phyloP scores from a whole-genome alignment of 352 stramenopile species.

The Peronosclerospora sorghi region DNA sequence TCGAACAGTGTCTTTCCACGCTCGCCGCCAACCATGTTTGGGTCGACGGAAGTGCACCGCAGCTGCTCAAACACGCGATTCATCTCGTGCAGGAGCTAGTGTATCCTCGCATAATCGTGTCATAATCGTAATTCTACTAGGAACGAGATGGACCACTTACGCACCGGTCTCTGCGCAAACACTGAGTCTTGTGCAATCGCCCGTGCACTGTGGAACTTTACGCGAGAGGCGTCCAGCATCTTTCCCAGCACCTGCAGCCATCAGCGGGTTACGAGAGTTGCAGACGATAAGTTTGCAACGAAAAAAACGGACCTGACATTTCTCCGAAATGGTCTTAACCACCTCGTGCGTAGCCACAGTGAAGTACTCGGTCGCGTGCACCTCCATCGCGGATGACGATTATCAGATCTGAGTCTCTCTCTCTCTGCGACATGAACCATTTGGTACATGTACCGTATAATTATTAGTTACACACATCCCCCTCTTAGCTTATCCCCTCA shows the following conservation, averaged over 20 bases:
- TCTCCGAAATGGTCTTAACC: slow-evolving; percentile 54
- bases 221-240: slow-evolving; percentile 49
- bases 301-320: slow-evolving; percentile 35
- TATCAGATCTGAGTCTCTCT: slow-evolving; percentile 12
- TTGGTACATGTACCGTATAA: not conserved
- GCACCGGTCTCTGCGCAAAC: slow-evolving; percentile 36
- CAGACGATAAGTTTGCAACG: not conserved
- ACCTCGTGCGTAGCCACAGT: slow-evolving; percentile 44
- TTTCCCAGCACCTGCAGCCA: slow-evolving; percentile 39
- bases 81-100: slow-evolving; percentile 61
- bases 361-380: slow-evolving; percentile 24
- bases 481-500: too few species aligned
- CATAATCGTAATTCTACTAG: not conserved
- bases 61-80: slow-evolving; percentile 64
- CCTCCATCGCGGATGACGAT: not conserved
- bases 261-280: not conserved
- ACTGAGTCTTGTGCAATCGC: slow-evolving; percentile 37
- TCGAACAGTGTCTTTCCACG: slow-evolving; percentile 70
- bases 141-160: slow-evolving; percentile 8
- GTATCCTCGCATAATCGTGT: not conserved
- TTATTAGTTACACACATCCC: too few species aligned
- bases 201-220: slow-evolving; percentile 45
- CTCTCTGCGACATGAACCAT: slow-evolving; percentile 3
- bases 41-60: slow-evolving; percentile 34
- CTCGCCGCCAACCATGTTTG: slow-evolving; percentile 41